These are phyloP conservation scores for Aethionema arabicum DNA, from an alignment of 345 rosid species.

Conservation along the genomic window DNA sequence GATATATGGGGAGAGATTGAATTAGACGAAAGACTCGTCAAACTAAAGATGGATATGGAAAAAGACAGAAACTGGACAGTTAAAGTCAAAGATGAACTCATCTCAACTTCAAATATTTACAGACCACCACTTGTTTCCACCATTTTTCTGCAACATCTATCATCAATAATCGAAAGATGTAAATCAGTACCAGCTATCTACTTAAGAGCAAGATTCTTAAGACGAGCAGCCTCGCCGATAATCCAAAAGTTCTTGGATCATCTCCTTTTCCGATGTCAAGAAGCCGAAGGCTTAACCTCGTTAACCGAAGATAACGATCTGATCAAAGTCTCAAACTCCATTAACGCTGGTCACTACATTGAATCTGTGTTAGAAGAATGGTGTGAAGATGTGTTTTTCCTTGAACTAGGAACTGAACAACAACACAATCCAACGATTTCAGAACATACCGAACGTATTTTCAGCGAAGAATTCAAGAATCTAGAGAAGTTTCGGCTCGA, in stretches of 20 bases:
- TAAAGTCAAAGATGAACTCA: slow-evolving; percentile 59
- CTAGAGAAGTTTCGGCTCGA: slow-evolving; percentile 62
- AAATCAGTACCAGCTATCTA: slow-evolving; percentile 57
- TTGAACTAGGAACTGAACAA: slow-evolving; percentile 60
- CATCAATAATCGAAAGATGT: slow-evolving; percentile 65
- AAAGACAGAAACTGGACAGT: slow-evolving; percentile 67
- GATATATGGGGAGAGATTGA: slow-evolving; percentile 89
- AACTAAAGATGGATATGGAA: slow-evolving; percentile 56
- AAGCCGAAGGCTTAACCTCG: slow-evolving; percentile 94
- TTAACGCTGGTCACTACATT: slow-evolving; percentile 65
- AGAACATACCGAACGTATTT: slow-evolving; percentile 47
- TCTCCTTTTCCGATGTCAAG: slow-evolving; percentile 76
- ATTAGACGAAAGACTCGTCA: slow-evolving; percentile 61
- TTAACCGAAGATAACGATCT: slow-evolving; percentile 76
- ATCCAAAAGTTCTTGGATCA: slow-evolving; percentile 63
- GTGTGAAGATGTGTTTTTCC: slow-evolving; percentile 85
- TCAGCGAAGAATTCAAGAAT: slow-evolving; percentile 56
- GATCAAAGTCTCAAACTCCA: slow-evolving; percentile 65
- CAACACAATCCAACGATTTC: slow-evolving; percentile 37
- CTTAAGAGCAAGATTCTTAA: slow-evolving; percentile 72
- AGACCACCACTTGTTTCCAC: slow-evolving; percentile 68
- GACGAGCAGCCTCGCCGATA: slow-evolving; percentile 61
- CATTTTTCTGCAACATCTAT: slow-evolving; percentile 50
- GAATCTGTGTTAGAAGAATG: slow-evolving; percentile 76
- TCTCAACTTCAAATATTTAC: slow-evolving; percentile 59